Base-by-base conservation (phyloP, 192 early-diverging fungal species). In the Cetraspora pellucida region DNA sequence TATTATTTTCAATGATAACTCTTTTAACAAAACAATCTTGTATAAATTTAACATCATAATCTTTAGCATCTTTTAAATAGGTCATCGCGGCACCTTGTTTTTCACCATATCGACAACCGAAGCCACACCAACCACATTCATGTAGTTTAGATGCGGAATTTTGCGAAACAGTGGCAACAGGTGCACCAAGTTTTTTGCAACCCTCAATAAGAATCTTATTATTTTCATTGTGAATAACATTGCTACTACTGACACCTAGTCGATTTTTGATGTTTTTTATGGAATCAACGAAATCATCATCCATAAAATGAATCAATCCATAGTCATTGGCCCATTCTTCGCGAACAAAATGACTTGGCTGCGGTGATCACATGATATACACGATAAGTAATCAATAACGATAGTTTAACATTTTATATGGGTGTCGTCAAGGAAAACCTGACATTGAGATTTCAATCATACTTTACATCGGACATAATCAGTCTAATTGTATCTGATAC, bases 181-280 rank as follows among this genome's bases (percentile, higher is more conserved):
- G 85, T 59, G 85, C 87, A 45, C 93, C 93, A 46, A 93, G 84
- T 52, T 80, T 79, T 65, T 85, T 87, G 81, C 88, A 92, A 3
- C 92, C 92, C 46, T 95, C 89, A 25, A 91, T 59, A 8, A 95
- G 69, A 31, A 89, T 67, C 60, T 80, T 76, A 78, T 95, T 95
- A 28, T 89, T 55, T 2, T 25, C 77, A 76, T 93, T 95, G 76
- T 93, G 92, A 49, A 77, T 72, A 37, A 94, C 79, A 13, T 79
- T 79, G 10, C 82, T 55, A 17, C 83, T 86, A 2, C 83, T 79
- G 21, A 90, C 87, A 9, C 90, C 90, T 54, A 90, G 81, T 21
- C 91, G 84, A 25, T 79, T 72, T 43, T 77, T 82, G 17, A 95
- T 82, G 16, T 74, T 59, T 58, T 95, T 90, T 17, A 95, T 68